Evolutionary conservation across 176 grass and related monocot species (phyloP).

Genomic region (Rhynchospora breviuscula): DNA sequence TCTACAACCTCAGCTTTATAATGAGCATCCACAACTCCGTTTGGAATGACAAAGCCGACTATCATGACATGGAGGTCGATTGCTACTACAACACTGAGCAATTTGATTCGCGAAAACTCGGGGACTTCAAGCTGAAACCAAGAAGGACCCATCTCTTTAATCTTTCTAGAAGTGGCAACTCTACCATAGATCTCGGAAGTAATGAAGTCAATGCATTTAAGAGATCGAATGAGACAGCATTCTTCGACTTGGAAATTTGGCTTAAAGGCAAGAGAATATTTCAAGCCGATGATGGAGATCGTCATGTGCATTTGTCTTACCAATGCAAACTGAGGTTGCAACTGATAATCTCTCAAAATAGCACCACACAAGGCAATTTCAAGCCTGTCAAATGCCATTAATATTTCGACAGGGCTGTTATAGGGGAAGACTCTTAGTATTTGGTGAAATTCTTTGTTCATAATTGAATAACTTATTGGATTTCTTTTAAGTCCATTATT

Average conservation of each 20-base stretch:
- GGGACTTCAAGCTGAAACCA: not conserved
- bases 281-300: not conserved
- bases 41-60: slow-evolving; percentile 15
- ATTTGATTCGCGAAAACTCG: slow-evolving; percentile 26
- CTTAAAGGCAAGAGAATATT: not conserved
- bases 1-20: slow-evolving; percentile 30
- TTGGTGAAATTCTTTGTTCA: too few relatives aligned
- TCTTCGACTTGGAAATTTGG: slow-evolving; percentile 26
- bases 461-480: too few relatives aligned
- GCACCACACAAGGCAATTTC: not conserved
- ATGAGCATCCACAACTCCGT: slow-evolving; percentile 32
- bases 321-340: not conserved
- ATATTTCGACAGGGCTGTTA: too few relatives aligned
- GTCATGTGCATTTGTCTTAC: slow-evolving; percentile 18
- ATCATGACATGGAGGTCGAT: slow-evolving; percentile 21
- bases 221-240: slow-evolving; percentile 24
- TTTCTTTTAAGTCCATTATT: too few relatives aligned
- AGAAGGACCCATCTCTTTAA: not conserved
- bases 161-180: not conserved
- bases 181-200: not conserved
- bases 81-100: slow-evolving; percentile 36
- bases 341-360: not conserved
- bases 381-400: not conserved
- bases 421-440: too few relatives aligned
- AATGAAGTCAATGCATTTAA: slow-evolving; percentile 12